Conservation (phyloP, 805 yeast species). For the Lipomyces orientalis region DNA sequence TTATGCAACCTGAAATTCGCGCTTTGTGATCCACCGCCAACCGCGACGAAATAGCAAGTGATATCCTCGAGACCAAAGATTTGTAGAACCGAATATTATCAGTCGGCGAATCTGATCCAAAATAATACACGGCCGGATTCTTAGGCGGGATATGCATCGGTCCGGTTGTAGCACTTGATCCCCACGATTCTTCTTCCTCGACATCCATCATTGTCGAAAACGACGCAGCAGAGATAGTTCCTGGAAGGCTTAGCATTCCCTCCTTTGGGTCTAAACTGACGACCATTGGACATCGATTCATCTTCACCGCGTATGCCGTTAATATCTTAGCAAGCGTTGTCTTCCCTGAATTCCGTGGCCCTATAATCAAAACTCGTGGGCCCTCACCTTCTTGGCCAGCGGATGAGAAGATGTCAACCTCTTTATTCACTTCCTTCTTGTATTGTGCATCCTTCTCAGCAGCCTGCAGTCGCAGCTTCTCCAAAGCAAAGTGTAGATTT, state of each 20-base stretch:
- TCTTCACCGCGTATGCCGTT: slow-evolving; percentile 75
- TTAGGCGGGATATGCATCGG: slow-evolving; percentile 64
- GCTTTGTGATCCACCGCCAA: slow-evolving; percentile 55
- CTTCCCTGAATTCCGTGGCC: slow-evolving; percentile 77
- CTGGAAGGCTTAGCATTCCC: slow-evolving; percentile 74
- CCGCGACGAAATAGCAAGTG: slow-evolving; percentile 54
- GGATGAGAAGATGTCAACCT: not conserved
- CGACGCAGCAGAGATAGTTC: slow-evolving; percentile 82
- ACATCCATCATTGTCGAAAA: slow-evolving; percentile 80
- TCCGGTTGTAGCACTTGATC: slow-evolving; percentile 78
- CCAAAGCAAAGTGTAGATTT: slow-evolving; percentile 77
- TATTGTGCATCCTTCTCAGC: slow-evolving; percentile 26
- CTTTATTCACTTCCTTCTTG: slow-evolving; percentile 44
- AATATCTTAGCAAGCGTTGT: slow-evolving; percentile 73
- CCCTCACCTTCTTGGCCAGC: slow-evolving; percentile 41
- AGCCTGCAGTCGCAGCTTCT: slow-evolving; percentile 53
- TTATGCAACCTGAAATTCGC: slow-evolving; percentile 59
- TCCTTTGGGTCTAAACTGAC: slow-evolving; percentile 80
- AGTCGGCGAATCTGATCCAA: slow-evolving; percentile 66
- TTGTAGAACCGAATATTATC: slow-evolving; percentile 66
- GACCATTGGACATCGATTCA: slow-evolving; percentile 67
- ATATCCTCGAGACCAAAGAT: slow-evolving; percentile 55
- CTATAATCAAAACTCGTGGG: slow-evolving; percentile 74
- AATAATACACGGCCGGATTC: slow-evolving; percentile 84
- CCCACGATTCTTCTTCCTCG: slow-evolving; percentile 69